phyloP scores from a whole-genome alignment of 2,329 filamentous ascomycete species.

The Fusarium sp. region DNA sequence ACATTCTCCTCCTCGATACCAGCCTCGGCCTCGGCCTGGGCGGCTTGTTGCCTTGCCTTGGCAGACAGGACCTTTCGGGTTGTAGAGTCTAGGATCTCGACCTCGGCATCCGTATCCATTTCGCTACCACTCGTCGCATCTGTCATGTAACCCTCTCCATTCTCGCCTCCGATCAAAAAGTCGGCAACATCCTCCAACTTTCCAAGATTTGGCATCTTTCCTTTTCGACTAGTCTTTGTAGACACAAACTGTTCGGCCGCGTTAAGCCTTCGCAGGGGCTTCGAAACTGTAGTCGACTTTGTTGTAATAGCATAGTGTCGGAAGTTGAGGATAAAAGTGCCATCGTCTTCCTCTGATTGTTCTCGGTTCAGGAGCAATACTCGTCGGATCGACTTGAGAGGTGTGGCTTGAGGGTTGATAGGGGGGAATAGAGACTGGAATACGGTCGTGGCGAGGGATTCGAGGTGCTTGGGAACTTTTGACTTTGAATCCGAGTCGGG shows the following conservation, averaged over 20 bases:
- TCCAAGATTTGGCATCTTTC: constrained; percentile 84
- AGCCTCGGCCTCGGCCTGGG: constrained; percentile 54
- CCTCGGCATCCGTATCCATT: constrained; percentile 92
- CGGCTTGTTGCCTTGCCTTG: constrained; percentile 56
- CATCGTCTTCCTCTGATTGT: constrained; percentile 65
- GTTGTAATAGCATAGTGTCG: constrained; percentile 97
- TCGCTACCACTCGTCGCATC: constrained; percentile 89
- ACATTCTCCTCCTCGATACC: constrained; percentile 67
- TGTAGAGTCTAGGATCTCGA: constrained; percentile 80
- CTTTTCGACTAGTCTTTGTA: constrained; percentile 70
- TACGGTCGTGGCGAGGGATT: constrained; percentile 89
- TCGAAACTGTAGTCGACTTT: constrained; percentile 84
- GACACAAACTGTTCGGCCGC: constrained; percentile 83
- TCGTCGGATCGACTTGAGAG: constrained; percentile 90
- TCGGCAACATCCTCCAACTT: constrained; percentile 94
- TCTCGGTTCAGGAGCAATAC: constrained; percentile 92
- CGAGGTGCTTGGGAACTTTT: constrained; percentile 91
- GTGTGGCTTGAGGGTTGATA: constrained; percentile 91
- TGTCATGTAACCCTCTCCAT: constrained; percentile 82
- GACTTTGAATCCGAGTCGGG: constrained; percentile 68
- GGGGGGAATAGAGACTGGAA: constrained; percentile 97
- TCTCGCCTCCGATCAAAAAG: constrained; percentile 87
- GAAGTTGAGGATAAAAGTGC: constrained; percentile 84
- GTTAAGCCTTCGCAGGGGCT: constrained; percentile 83
- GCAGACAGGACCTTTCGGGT: constrained; percentile 71